Evolutionary conservation across 1,284 basidiomycete species (phyloP).

Genomic region (Papiliotrema nemorosa): DNA sequence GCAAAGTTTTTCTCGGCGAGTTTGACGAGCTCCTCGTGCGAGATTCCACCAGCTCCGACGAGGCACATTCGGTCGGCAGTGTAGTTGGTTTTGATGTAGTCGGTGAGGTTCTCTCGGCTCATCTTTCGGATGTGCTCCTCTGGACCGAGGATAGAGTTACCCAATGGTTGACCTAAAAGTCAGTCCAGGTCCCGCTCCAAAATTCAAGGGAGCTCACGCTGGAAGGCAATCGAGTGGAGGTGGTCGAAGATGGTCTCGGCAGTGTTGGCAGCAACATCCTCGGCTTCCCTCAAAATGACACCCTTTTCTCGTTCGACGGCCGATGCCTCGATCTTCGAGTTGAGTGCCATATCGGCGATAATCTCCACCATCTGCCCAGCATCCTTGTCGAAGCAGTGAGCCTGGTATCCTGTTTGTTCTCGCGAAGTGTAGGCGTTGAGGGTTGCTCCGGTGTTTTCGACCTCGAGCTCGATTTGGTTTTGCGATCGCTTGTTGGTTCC

Average conservation of each 20-base stretch:
- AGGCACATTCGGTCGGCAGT: slow-evolving; percentile 98
- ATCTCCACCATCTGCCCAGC: slow-evolving; percentile 90
- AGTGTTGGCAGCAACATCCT: slow-evolving; percentile 97
- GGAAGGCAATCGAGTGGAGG: slow-evolving; percentile 91
- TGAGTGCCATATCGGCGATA: slow-evolving; percentile 97
- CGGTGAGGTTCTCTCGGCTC: slow-evolving; percentile 79
- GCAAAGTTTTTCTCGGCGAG: slow-evolving; percentile 94
- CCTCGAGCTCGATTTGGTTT: slow-evolving; percentile 90
- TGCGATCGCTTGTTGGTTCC: slow-evolving; percentile 88
- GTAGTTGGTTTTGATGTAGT: slow-evolving; percentile 98
- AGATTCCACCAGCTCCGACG: slow-evolving; percentile 92
- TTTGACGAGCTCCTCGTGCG: slow-evolving; percentile 88
- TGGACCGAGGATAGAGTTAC: slow-evolving; percentile 95
- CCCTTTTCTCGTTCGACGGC: slow-evolving; percentile 96
- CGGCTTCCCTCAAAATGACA: slow-evolving; percentile 95
- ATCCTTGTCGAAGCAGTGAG: slow-evolving; percentile 97
- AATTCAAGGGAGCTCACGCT: slow-evolving; percentile 32
- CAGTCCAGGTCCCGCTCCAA: slow-evolving; percentile 1
- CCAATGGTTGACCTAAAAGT: slow-evolving; percentile 76
- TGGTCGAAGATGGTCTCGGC: slow-evolving; percentile 99
- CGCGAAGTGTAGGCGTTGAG: slow-evolving; percentile 98
- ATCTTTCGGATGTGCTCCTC: slow-evolving; percentile 96
- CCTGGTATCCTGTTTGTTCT: slow-evolving; percentile 99
- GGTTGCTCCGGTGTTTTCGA: slow-evolving; percentile 97
- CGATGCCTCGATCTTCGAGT: slow-evolving; percentile 83